Base-by-base conservation (phyloP, 371 early-diverging fungal genomes). In the Rhizomucor miehei region DNA sequence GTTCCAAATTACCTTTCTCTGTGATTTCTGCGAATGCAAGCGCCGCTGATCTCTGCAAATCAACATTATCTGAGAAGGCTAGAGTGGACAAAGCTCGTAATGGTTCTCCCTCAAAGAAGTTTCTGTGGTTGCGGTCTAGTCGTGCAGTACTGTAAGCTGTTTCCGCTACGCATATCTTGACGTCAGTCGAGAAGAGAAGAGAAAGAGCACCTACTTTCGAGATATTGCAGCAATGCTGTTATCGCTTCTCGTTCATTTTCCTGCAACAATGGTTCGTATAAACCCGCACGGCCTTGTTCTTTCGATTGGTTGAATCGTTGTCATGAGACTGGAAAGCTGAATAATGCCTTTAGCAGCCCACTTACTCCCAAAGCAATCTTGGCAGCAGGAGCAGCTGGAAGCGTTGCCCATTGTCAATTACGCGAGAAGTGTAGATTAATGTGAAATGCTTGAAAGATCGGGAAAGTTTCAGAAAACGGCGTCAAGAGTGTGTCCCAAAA, bases 11-110 rank as follows among this genome's bases (percentile, higher is more conserved):
- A 84, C 86, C 86, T 73, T 86, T 87, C 65, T 94, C 95, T 8
- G 94, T 91, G 39, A 94, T 87, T 73, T 95, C 94, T 40, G 92
- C 93, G 77, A 94, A 95, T 1, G 93, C 92, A 47, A 93, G 73
- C 19, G 95, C 93, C 1, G 94, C 94, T 14, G 92, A 92, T 43
- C 93, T 75, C 66, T 92, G 92, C 44, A 93, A 66, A 58, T 91
- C 93, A 17, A 93, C 82, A 63, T 91, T 89, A 53, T 89, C 89
- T 16, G 92, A 91, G 73, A 85, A 91, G 8, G 91, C 89, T 21
- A 94, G 70, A 4, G 89, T 90, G 13, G 91, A 87, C 23, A 94
- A 79, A 3, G 93, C 90, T 36, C 84, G 77, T 21, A 94, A 75
- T 41, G 92, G 90, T 51, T 92, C 89, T 4, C 93, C 94, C 53